phyloP scores from a whole-genome alignment of 257 asterid genomes.

The Fraxinus americana region DNA sequence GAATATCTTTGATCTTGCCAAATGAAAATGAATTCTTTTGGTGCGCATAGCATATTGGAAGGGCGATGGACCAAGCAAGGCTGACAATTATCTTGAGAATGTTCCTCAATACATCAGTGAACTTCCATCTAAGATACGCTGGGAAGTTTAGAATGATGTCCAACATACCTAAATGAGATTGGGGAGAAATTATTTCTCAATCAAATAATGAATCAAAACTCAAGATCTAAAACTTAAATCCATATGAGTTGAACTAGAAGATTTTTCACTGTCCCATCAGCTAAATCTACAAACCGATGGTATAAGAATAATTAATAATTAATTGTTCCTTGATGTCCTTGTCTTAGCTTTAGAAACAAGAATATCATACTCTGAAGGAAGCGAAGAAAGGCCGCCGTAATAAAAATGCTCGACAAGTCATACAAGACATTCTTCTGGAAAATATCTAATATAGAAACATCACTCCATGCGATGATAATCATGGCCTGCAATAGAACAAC shows the following conservation, averaged over 20 bases:
- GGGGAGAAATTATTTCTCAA: slow-evolving; percentile 22
- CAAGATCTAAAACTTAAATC: neutral
- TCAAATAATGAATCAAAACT: slow-evolving; percentile 15
- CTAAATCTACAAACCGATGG: neutral
- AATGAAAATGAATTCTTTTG: slow-evolving; percentile 50
- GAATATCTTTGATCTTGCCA: slow-evolving; percentile 39
- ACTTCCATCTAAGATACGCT: slow-evolving; percentile 86
- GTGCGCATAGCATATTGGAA: slow-evolving; percentile 70
- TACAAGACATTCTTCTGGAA: slow-evolving; percentile 60
- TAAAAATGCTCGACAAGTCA: slow-evolving; percentile 76
- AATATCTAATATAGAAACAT: slow-evolving; percentile 56
- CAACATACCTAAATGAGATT: slow-evolving; percentile 61
- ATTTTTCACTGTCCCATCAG: slow-evolving; percentile 1
- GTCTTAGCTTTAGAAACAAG: slow-evolving; percentile 15
- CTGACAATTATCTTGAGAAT: slow-evolving; percentile 79
- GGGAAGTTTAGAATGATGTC: slow-evolving; percentile 88
- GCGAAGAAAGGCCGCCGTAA: slow-evolving; percentile 91
- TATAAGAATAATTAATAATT: slow-evolving; percentile 21
- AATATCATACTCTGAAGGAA: slow-evolving; percentile 75
- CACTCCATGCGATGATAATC: slow-evolving; percentile 82
- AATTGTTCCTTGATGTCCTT: neutral
- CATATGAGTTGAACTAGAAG: slow-evolving; percentile 11
- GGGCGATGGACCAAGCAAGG: slow-evolving; percentile 80
- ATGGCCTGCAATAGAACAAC: slow-evolving; percentile 60
- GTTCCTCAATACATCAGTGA: slow-evolving; percentile 69